These are phyloP conservation scores for Plectosphaerella sp. DNA, from an alignment of 2,329 filamentous ascomycete species.

Conservation along the genomic window DNA sequence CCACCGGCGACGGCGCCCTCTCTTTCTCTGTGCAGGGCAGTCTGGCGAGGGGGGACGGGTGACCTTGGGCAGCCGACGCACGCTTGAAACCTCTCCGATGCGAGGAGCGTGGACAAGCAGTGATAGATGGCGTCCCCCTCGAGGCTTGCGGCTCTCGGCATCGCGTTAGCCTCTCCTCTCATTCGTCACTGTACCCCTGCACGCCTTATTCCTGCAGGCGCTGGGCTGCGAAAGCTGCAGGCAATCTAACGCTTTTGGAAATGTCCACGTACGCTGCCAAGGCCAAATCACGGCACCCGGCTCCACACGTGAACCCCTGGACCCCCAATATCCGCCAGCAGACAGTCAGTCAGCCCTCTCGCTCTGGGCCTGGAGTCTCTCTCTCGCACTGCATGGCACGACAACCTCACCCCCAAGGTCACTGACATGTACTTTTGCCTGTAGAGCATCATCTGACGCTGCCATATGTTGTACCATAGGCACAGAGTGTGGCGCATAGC, in stretches of 20 bases:
- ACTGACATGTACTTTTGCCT: no score
- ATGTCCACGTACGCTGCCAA: constrained; percentile 15
- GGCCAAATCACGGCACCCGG: constrained; percentile 1
- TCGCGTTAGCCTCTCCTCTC: background rate
- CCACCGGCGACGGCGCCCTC: no score
- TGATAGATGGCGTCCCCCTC: background rate
- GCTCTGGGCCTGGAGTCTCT: no score
- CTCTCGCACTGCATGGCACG: no score
- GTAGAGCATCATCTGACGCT: no score
- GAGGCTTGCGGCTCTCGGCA: constrained; percentile 1
- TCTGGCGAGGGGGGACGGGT: no score
- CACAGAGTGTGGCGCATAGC: no score
- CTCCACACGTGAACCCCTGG: background rate
- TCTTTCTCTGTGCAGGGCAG: no score
- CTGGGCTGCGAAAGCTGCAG: constrained; percentile 10
- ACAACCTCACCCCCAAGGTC: no score
- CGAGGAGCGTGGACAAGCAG: background rate
- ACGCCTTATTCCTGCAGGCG: background rate
- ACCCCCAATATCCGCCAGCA: background rate
- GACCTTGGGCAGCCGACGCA: no score
- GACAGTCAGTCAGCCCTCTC: background rate
- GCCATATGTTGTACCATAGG: no score
- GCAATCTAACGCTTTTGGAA: constrained; percentile 12
- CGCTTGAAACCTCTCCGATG: no score
- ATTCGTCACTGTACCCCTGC: constrained; percentile 1